Evolutionary conservation across 164 flowering plant genomes (phyloP), one percentile per base, ranked within the genome.

Genomic region (Tinospora cordifolia): DNA sequence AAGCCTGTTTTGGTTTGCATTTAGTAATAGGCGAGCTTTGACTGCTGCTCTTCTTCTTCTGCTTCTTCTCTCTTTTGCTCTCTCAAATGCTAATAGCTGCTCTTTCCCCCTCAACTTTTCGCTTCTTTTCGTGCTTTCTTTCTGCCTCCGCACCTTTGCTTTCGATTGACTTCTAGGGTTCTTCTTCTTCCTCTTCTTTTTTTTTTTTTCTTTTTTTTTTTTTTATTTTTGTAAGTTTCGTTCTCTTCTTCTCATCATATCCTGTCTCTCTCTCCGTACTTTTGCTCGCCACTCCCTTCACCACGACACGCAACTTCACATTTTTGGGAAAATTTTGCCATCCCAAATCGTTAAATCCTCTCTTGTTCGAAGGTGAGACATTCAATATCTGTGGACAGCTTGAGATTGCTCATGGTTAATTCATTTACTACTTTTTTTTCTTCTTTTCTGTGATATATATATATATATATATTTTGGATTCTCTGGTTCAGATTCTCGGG

Each of bases 11-110:
- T 19, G 9, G 19, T 54, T 19, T 19, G 59, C 59, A 19, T 54
- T 54, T 54, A 54, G 60, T 21, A 58, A 38, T 64, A 13, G 41
- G 41, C 36, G 41, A 76, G 84, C 79, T 85, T 87, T 87, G 92
- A 88, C 90, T 82, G 84, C 65, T 83, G 91, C 78, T 69, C 36
- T 30, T 2, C 8, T 22, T 51, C 46, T 40, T 9, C 4, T 4
- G 2, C 57, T 49, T n/a, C 17, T 15, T 11, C 58, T 74, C 77
- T 36, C 72, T 67, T 49, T 66, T 27, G 44, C 63, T 63, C 54
- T 63, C 64, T 71, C 71, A 9, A 17, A n/a, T 58, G 21, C 24
- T 58, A 9, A 8, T 58, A 11, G 21, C 24, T 14, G 25, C 21
- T n/a, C 36, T 19, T 65, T 65, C 14, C 49, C 19, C n/a, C 46